Conservation (phyloP, 345 rosid species). For the Clausena lansium region DNA sequence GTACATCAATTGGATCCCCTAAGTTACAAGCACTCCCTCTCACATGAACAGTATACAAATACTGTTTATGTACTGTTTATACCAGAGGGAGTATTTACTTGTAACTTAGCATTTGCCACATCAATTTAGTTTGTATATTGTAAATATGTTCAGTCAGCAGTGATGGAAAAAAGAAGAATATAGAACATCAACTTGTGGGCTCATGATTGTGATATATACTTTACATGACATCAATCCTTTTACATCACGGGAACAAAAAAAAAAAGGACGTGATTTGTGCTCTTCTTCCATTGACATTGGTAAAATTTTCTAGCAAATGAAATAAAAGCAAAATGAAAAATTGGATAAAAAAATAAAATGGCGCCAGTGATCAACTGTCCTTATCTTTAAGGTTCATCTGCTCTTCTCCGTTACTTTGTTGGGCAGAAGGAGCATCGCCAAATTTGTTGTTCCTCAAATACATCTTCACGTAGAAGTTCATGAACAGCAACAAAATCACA, state of each 20-base stretch:
- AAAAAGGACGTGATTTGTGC: not conserved
- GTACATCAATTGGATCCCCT: too few relatives aligned
- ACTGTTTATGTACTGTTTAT: too few relatives aligned
- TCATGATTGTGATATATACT: not conserved
- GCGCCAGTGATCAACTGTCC: not conserved
- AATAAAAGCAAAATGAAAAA: not conserved
- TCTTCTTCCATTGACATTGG: not conserved
- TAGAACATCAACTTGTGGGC: not conserved
- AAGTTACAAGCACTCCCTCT: too few relatives aligned
- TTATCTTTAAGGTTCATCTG: not conserved
- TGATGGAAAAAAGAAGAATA: too few relatives aligned
- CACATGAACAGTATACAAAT: too few relatives aligned
- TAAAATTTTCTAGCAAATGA: not conserved
- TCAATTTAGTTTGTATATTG: too few relatives aligned
- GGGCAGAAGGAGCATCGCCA: slow-evolving; percentile 1
- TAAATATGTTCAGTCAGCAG: too few relatives aligned
- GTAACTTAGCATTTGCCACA: too few relatives aligned
- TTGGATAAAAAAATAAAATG: not conserved
- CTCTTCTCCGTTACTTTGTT: not conserved
- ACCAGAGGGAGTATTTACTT: too few relatives aligned
- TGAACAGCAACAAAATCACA: slow-evolving; percentile 50
- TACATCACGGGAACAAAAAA: not conserved
- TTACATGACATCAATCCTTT: too few relatives aligned
- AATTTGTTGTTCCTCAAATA: slow-evolving; percentile 19
- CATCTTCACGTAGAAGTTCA: slow-evolving; percentile 62